Base-by-base conservation (phyloP, 495 filamentous ascomycete species). In the Penicillium psychrofluorescens region DNA sequence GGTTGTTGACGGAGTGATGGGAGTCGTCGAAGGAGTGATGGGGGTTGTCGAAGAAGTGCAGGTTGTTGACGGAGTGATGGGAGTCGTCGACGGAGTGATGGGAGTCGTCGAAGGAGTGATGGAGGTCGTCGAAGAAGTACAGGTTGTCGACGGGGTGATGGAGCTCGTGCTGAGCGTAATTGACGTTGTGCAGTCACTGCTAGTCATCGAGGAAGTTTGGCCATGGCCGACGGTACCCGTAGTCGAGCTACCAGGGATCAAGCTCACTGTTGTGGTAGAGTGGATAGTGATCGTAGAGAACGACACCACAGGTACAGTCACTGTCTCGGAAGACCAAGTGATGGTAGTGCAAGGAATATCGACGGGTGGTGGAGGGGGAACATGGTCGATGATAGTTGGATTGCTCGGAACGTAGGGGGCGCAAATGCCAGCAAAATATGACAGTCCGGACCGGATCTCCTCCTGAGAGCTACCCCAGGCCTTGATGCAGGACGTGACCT, bases 341-440 rank as follows among this genome's bases (percentile, higher is more conserved):
- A 86, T 71, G 43, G 83, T 85, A 11, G 80, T 85, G 53, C 68
- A 75, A 35, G 81, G 74, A 33, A 64, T 53, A 27, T 58, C 39
- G n/a, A 58, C 39, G 11, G 28, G 15, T 4, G 37, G 6, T 0
- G 41, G 22, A 22, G 22, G 22, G 1, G 82, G 81, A 41, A 82
- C 74, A 29, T 74, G 79, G 38, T 86, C 89, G 54, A 87, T 76
- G 54, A 97, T 85, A 38, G 74, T 87, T 4, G 91, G 91, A 76
- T 95, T 95, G 51, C 70, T 47, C 13, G 76, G 71, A 11, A 88
- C 76, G 55, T 81, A 83, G 31, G 76, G 63, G 28, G 86, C 88
- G 66, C 91, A 97, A 64, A 97, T 86, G 56, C 91, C 91, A 54
- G 87, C 80, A 68, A 96, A 84, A 78, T 86, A 95, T 44, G 79